Evolutionary conservation across 345 rosid species (phyloP).

Genomic region (Lepidium sativum): DNA sequence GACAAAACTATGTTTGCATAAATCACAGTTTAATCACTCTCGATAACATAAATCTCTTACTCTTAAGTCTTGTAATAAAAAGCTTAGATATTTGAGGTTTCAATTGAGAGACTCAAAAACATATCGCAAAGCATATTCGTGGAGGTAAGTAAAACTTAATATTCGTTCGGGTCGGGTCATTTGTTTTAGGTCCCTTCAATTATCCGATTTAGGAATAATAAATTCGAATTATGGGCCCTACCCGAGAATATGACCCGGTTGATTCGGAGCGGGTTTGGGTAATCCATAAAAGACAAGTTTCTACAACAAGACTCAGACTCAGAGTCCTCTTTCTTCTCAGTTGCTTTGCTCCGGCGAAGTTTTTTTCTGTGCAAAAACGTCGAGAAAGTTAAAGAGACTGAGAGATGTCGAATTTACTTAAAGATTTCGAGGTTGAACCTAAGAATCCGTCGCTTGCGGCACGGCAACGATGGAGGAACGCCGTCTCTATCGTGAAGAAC

Average conservation of each 20-base stretch:
- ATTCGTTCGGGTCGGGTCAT: constrained; percentile 15
- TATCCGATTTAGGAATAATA: background rate
- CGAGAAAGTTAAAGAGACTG: background rate
- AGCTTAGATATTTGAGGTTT: constrained; percentile 5
- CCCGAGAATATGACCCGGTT: background rate
- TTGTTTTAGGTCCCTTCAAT: background rate
- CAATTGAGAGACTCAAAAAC: background rate
- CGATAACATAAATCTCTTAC: too few species aligned
- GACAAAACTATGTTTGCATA: too few species aligned
- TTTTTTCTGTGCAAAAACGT: background rate
- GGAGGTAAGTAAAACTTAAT: background rate
- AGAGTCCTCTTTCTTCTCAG: background rate
- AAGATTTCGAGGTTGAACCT: constrained; percentile 48
- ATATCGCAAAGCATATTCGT: background rate
- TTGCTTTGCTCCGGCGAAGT: constrained; percentile 15
- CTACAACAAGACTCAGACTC: background rate
- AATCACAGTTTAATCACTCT: too few species aligned
- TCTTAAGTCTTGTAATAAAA: background rate
- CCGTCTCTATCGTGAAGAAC: constrained; percentile 62
- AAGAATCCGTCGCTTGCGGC: constrained; percentile 69
- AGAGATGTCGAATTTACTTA: constrained; percentile 41
- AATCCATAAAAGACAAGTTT: background rate
- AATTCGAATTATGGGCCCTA: constrained; percentile 7
- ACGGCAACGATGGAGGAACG: constrained; percentile 52
- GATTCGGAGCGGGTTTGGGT: background rate